Base-by-base conservation (phyloP, 116 monocot genomes). In the Papilionanthe hybrid region DNA sequence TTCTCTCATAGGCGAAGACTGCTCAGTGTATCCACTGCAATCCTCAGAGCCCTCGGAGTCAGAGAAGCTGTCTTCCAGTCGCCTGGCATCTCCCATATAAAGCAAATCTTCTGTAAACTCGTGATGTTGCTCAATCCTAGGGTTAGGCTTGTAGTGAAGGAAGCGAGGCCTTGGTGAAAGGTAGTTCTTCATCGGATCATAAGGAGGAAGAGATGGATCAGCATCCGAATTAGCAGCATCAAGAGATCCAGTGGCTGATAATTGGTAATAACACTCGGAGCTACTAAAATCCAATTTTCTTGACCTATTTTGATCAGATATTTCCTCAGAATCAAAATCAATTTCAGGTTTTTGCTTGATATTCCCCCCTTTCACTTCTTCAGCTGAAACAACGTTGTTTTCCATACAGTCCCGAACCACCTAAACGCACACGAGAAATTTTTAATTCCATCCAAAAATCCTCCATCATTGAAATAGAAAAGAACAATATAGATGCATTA, bases 81-180 rank as follows among this genome's bases (percentile, higher is more conserved):
- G 49, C 76, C 58, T 84, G 72, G 76, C 89, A 30, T 86, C 85
- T 32, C 41, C 78, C 1, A 20, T 60, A 57, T 67, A 72, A 84
- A 82, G 18, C 5, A 90, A 43, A 25, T 83, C 79, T 53, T 53
- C 53, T 0, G 17, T 53, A 17, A 53, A 53, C 0, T 53, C 53
- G 13, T 53, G 53, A 53, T 53, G 13, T 49, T 53, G 13, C 56
- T 88, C 85, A n/a, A 85, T 76, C 23, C 86, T 77, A 3, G 89
- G 94, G 22, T 90, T 93, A 1, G 92, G 94, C 12, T 66, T 87
- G 73, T 96, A 96, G 48, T 79, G 94, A 76, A 96, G 91, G 69
- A 89, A 96, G 27, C 55, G 90, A 32, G 96, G 96, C 83, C 96
- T 87, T 42, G 96, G 96, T 11, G 96, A 96, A 71, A 96, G 94